These are phyloP conservation scores for Umbellularia californica DNA, from an alignment of 164 flowering plant species.

Conservation along the genomic window DNA sequence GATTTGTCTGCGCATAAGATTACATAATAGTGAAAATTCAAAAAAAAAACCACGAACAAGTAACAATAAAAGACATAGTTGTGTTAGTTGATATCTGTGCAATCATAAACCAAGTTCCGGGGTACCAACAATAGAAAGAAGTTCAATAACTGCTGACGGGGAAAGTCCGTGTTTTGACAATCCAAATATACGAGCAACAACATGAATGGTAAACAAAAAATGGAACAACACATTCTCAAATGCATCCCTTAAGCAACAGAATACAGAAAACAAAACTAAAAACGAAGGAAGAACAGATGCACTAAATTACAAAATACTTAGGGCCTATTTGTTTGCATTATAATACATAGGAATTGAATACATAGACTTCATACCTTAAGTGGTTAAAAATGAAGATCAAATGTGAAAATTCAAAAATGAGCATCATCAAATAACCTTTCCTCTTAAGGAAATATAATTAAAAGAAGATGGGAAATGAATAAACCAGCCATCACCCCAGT, in stretches of 20 bases:
- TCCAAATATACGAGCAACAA: not conserved
- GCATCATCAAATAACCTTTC: too few species aligned
- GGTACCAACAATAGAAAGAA: not conserved
- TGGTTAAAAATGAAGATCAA: too few species aligned
- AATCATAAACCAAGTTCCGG: not conserved
- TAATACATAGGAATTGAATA: too few species aligned
- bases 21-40: not conserved
- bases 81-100: not conserved
- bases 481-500: too few species aligned
- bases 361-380: too few species aligned
- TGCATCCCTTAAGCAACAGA: not conserved
- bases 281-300: not conserved
- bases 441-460: too few species aligned
- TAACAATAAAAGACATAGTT: not conserved
- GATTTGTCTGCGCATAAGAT: constrained; percentile 63
- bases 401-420: too few species aligned
- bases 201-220: not conserved
- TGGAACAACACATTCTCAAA: not conserved
- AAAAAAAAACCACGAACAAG: not conserved
- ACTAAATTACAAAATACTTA: not conserved
- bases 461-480: too few species aligned
- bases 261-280: not conserved
- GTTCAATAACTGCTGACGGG: not conserved
- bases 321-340: too few species aligned
- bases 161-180: not conserved